phyloP scores from a whole-genome alignment of 495 filamentous ascomycete genomes.

The Durotheca rogersii region DNA sequence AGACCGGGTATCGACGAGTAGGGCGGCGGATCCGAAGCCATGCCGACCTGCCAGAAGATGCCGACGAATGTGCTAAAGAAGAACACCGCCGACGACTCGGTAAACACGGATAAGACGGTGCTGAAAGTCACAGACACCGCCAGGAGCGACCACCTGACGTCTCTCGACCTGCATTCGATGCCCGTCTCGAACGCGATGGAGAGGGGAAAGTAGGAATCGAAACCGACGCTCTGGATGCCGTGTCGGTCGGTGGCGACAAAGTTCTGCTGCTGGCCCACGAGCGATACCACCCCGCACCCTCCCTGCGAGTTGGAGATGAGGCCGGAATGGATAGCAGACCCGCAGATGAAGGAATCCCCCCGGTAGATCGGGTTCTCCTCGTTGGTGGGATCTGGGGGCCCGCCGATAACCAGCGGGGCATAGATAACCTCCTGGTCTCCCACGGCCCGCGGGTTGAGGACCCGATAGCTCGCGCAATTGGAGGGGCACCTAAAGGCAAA shows the following conservation, averaged over 20 bases:
- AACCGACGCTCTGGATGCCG: constrained; percentile 66
- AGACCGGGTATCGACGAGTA: constrained; percentile 53
- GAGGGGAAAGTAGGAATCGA: constrained; percentile 76
- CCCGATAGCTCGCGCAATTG: constrained; percentile 64
- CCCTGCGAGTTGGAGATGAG: constrained; percentile 65
- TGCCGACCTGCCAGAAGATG: constrained; percentile 74
- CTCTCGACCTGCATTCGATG: constrained; percentile 56
- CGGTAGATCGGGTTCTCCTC: constrained; percentile 61
- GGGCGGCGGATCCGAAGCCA: constrained; percentile 73
- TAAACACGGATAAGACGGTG: constrained; percentile 65
- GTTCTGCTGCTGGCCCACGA: constrained; percentile 65
- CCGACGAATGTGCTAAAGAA: constrained; percentile 72
- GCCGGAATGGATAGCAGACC: constrained; percentile 77
- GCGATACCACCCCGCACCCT: constrained; percentile 71
- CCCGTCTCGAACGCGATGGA: constrained; percentile 63
- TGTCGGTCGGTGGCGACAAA: constrained; percentile 61
- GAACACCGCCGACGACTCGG: constrained; percentile 64
- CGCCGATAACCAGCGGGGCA: constrained; percentile 71
- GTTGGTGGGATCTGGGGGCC: constrained; percentile 53
- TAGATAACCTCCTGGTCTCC: constrained; percentile 73
- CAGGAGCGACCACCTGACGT: constrained; percentile 73
- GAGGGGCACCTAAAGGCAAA: constrained; percentile 80
- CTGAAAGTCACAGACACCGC: constrained; percentile 71
- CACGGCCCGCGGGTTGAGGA: constrained; percentile 72
- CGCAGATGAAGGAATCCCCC: constrained; percentile 81